phyloP scores from a whole-genome alignment of 176 grass and related monocot genomes.

The Saccharum officinarum region DNA sequence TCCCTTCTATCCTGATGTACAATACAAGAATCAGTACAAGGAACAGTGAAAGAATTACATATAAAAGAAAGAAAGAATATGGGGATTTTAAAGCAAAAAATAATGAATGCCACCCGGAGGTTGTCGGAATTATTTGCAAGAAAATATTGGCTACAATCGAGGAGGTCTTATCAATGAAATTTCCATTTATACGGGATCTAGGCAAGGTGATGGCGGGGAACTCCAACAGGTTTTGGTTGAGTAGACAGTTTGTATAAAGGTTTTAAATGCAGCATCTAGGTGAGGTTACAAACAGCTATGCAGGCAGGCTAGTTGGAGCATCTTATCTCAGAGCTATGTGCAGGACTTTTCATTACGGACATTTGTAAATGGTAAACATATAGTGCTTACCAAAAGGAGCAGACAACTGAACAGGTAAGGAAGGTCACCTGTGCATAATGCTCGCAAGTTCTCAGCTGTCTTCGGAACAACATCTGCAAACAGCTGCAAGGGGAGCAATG shows the following conservation, averaged over 20 bases:
- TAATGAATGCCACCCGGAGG: neutral
- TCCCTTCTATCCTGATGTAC: neutral
- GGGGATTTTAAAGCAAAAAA: neutral
- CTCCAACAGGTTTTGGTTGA: no score
- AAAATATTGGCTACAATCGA: no score
- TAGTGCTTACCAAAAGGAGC: neutral
- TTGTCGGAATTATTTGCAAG: no score
- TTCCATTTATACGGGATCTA: no score
- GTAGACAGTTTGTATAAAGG: neutral
- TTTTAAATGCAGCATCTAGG: neutral
- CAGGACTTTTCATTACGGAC: no score
- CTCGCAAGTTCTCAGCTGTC: slow-evolving; percentile 57
- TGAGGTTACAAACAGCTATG: neutral
- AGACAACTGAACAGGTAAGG: neutral
- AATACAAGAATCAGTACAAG: neutral
- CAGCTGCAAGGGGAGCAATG: slow-evolving; percentile 32
- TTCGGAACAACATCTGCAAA: slow-evolving; percentile 51
- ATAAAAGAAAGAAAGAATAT: neutral
- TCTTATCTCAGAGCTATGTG: neutral
- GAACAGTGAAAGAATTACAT: neutral
- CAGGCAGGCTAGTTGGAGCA: neutral
- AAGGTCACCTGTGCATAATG: slow-evolving; percentile 42
- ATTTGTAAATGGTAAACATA: no score
- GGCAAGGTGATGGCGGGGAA: no score
- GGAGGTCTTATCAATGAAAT: no score